Conservation (phyloP, 2,329 filamentous ascomycete genomes). For the Plectosphaerella cucumerina region DNA sequence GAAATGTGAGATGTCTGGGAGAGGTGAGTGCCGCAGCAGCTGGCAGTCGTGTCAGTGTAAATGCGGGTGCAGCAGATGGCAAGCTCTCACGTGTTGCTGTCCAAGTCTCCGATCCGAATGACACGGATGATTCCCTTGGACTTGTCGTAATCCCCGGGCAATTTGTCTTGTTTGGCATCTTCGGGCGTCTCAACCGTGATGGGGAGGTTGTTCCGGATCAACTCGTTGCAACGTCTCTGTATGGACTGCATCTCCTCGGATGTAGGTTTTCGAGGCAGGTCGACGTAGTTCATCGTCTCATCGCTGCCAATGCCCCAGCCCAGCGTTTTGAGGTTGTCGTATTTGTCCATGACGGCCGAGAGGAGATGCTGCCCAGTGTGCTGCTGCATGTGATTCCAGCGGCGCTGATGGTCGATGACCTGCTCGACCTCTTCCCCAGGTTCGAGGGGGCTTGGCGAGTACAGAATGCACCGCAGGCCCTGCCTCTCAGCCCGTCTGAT, state of each 20-base stretch:
- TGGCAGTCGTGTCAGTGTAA: not conserved
- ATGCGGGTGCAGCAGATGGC: not conserved
- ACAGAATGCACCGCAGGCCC: constrained; percentile 19
- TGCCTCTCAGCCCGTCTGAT: constrained; percentile 20
- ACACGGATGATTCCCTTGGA: constrained; percentile 21
- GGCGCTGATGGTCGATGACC: constrained; percentile 20
- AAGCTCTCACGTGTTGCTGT: constrained; percentile 21
- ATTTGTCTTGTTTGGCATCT: constrained; percentile 15
- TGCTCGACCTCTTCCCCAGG: constrained; percentile 18
- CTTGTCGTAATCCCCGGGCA: constrained; percentile 25
- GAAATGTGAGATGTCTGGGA: constrained; percentile 24
- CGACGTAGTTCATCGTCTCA: constrained; percentile 24
- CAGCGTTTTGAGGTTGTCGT: constrained; percentile 17
- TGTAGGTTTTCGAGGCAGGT: constrained; percentile 20
- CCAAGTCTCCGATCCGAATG: constrained; percentile 21
- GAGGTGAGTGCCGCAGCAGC: constrained; percentile 26
- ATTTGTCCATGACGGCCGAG: constrained; percentile 22
- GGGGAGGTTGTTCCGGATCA: constrained; percentile 17
- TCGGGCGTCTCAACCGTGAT: constrained; percentile 20
- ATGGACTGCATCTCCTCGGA: constrained; percentile 18
- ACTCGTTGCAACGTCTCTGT: constrained; percentile 19
- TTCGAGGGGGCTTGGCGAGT: constrained; percentile 13
- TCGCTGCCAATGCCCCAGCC: constrained; percentile 25
- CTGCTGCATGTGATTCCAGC: constrained; percentile 30
- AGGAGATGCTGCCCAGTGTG: constrained; percentile 27